Conservation (phyloP, 768 basidiomycete genomes). For the Lyophyllum semitale region DNA sequence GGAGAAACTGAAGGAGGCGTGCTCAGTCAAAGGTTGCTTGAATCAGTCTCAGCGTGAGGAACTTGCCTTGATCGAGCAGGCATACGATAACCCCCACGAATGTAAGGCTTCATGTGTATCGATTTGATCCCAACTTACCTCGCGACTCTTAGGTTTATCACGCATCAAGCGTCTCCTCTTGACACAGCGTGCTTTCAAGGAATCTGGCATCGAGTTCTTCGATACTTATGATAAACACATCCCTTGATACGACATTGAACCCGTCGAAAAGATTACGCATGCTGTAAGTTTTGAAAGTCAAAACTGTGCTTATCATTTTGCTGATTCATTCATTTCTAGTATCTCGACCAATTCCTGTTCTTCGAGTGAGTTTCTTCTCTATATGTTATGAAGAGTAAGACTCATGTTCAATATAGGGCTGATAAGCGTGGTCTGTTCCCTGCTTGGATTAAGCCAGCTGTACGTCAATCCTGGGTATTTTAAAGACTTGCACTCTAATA, state of each 20-base stretch:
- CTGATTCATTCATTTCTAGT: slow-evolving; percentile 42
- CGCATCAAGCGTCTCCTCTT: slow-evolving; percentile 96
- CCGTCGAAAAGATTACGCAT: slow-evolving; percentile 99
- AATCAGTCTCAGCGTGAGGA: slow-evolving; percentile 99
- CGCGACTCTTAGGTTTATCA: slow-evolving; percentile 60
- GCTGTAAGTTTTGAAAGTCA: slow-evolving; percentile 55
- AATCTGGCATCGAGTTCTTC: slow-evolving; percentile 95
- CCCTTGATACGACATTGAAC: slow-evolving; percentile 98
- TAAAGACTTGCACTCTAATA: neutral
- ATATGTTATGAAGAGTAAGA: neutral
- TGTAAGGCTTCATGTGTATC: slow-evolving; percentile 45
- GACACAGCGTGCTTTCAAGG: slow-evolving; percentile 98
- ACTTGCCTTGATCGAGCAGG: slow-evolving; percentile 96
- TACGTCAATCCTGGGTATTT: slow-evolving; percentile 22
- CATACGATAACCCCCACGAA: slow-evolving; percentile 99
- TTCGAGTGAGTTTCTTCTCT: slow-evolving; percentile 63
- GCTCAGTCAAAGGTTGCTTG: slow-evolving; percentile 94
- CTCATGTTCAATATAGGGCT: slow-evolving; percentile 44
- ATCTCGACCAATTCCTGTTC: slow-evolving; percentile 97
- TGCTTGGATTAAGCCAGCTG: slow-evolving; percentile 97
- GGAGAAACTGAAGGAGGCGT: slow-evolving; percentile 98
- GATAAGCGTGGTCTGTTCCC: slow-evolving; percentile 99
- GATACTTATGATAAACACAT: slow-evolving; percentile 98
- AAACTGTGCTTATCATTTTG: neutral
- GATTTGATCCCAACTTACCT: neutral